phyloP scores from a whole-genome alignment of 108 stramenopile genomes.

The Epithemia pelagica region DNA sequence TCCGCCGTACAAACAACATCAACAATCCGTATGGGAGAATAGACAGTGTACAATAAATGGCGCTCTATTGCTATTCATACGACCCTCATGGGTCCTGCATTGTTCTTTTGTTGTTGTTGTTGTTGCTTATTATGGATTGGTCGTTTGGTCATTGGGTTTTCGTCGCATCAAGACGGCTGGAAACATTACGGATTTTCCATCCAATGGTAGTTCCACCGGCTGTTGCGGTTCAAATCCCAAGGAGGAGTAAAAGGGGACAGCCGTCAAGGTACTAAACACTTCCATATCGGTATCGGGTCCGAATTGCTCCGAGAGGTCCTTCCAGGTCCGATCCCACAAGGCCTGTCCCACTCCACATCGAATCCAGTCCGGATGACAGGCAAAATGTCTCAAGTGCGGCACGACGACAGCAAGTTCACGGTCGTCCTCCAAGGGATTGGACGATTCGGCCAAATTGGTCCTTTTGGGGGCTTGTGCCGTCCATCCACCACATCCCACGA shows the following conservation, averaged over 20 bases:
- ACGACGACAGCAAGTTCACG: background rate
- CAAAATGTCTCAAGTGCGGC: conserved; percentile 14
- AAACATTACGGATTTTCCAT: conserved; percentile 4
- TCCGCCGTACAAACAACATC: too few species aligned
- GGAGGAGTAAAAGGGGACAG: conserved; percentile 19
- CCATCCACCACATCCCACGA: conserved; percentile 29
- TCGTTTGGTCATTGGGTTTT: background rate
- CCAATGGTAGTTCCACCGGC: conserved; percentile 11
- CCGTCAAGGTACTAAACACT: conserved; percentile 23
- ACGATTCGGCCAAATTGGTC: background rate
- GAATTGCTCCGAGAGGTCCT: conserved; percentile 1
- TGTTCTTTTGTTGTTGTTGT: too few species aligned
- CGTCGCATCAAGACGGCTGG: conserved; percentile 16
- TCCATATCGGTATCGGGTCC: conserved; percentile 12
- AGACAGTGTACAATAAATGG: too few species aligned
- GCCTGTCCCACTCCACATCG: conserved; percentile 5
- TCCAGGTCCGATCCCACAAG: conserved; percentile 6
- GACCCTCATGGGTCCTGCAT: too few species aligned
- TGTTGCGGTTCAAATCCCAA: conserved; percentile 15
- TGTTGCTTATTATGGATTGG: too few species aligned
- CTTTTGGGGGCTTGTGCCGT: conserved; percentile 1
- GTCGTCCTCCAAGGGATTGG: background rate
- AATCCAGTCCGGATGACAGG: background rate
- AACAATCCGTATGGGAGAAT: too few species aligned
- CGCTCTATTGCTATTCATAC: too few species aligned